These are phyloP conservation scores for Remersonia thermophila DNA, from an alignment of 2,329 filamentous ascomycete species.

Conservation along the genomic window DNA sequence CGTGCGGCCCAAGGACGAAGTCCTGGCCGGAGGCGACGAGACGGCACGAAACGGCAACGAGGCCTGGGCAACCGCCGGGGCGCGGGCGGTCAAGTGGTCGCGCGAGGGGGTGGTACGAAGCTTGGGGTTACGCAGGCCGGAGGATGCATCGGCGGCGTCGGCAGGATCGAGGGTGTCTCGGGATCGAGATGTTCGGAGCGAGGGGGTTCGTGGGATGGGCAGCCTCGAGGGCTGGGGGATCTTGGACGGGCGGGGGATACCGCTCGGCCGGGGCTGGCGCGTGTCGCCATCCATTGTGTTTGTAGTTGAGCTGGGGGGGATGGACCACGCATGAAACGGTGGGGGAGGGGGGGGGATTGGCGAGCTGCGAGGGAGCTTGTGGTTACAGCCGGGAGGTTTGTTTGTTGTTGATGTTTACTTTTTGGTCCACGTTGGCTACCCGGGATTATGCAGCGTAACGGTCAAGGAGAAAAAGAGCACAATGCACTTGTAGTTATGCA, in stretches of 20 bases:
- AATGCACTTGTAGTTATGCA: too few relatives aligned
- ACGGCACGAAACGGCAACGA: constrained; percentile 8
- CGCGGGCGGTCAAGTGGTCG: constrained; percentile 23
- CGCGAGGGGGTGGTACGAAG: constrained; percentile 30
- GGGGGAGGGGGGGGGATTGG: not conserved
- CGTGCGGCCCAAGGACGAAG: constrained; percentile 1
- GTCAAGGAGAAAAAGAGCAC: too few relatives aligned
- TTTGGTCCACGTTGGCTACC: too few relatives aligned
- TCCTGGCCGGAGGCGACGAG: constrained; percentile 13
- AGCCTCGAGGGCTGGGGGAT: constrained; percentile 17
- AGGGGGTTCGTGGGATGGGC: constrained; percentile 14
- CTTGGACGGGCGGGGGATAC: constrained; percentile 16
- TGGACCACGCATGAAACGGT: not conserved
- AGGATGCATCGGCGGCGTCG: constrained; percentile 2
- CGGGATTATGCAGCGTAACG: too few relatives aligned
- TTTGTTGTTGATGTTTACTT: too few relatives aligned
- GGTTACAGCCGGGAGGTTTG: too few relatives aligned
- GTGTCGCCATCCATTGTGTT: constrained; percentile 14
- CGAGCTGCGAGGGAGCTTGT: not conserved
- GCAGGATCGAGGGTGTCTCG: too few relatives aligned
- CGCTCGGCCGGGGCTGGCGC: constrained; percentile 13
- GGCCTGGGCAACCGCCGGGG: constrained; percentile 9
- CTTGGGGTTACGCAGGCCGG: constrained; percentile 25
- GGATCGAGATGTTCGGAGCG: constrained; percentile 14
- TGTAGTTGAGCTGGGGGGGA: not conserved